Percentiles rank a stretch among this genome's conserved stretches.
These are phyloP conservation scores for Cicer bijugum DNA, from an alignment of 306 rosid genomes.

Conservation along the genomic window DNA sequence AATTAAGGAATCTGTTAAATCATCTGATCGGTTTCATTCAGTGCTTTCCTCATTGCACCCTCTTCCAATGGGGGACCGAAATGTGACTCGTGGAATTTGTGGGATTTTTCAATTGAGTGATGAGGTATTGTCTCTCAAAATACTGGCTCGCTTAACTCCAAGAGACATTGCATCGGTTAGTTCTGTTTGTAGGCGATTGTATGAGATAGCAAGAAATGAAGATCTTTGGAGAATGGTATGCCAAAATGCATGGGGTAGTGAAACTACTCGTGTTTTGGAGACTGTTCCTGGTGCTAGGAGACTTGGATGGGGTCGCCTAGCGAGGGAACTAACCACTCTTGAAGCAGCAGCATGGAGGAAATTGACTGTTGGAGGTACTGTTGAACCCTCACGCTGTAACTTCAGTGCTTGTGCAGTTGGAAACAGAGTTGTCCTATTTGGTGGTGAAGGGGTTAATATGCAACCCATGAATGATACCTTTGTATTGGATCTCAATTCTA, in stretches of 20 bases:
- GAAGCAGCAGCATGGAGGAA: conserved; percentile 99
- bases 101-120: conserved; percentile 92
- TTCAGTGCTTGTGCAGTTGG: conserved; percentile 99
- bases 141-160: conserved; percentile 87
- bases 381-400: conserved; percentile 97
- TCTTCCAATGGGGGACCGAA: conserved; percentile 69
- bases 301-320: conserved; percentile 94
- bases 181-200: conserved; percentile 77
- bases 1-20: conserved; percentile 65
- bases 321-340: conserved; percentile 94
- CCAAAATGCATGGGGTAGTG: conserved; percentile 99
- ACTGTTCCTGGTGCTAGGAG: conserved; percentile 97
- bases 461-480: conserved; percentile 99
- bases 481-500: conserved; percentile 84
- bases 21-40: conserved; percentile 64
- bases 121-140: conserved; percentile 89
- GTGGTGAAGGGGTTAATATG: conserved; percentile 99
- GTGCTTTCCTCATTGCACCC: conserved; percentile 70
- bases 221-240: conserved; percentile 98
- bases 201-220: conserved; percentile 83
- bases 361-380: conserved; percentile 89
- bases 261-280: conserved; percentile 91
- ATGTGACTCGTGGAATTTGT: conserved; percentile 87
- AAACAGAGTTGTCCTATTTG: conserved; percentile 93
- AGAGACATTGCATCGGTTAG: conserved; percentile 96